These are phyloP conservation scores for Stephania cephalantha DNA, from an alignment of 164 flowering plant genomes.

Conservation along the genomic window DNA sequence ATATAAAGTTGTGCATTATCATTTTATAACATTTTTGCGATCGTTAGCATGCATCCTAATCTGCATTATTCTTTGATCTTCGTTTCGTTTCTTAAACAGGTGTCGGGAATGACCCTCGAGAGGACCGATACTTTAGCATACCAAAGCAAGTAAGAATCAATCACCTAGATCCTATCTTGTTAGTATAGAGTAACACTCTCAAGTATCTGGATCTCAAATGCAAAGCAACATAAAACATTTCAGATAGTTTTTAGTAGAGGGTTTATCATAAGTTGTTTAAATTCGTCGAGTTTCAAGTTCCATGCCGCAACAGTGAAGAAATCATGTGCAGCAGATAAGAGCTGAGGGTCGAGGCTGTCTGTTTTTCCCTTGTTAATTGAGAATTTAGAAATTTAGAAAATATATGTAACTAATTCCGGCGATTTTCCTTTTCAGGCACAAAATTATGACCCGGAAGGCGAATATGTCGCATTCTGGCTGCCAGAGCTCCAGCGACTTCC, in stretches of 20 bases:
- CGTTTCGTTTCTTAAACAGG: conserved; percentile 27
- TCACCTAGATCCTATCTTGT: background rate
- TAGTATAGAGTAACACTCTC: background rate
- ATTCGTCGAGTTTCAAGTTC: background rate
- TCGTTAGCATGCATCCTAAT: background rate
- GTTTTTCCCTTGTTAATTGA: too few species aligned
- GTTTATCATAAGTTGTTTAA: background rate
- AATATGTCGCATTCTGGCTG: conserved; percentile 76
- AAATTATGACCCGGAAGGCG: conserved; percentile 79
- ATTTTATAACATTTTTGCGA: background rate
- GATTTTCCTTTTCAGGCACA: conserved; percentile 43
- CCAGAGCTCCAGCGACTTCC: conserved; percentile 54
- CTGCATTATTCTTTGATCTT: background rate
- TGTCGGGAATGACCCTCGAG: conserved; percentile 96
- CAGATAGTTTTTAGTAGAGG: background rate
- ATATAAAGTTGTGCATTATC: background rate
- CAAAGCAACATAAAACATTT: background rate
- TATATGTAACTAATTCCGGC: background rate
- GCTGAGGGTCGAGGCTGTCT: too few species aligned
- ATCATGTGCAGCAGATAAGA: too few species aligned
- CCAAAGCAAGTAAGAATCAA: conserved; percentile 75
- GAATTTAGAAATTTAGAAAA: background rate
- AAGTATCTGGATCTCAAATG: background rate
- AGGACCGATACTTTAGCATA: conserved; percentile 95
- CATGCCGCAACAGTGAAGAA: too few species aligned